A percentile compares a stretch with the other conserved stretches of the same genome.
These are phyloP conservation scores for Camellia japonica DNA, from an alignment of 148 eudicot species.

Conservation along the genomic window DNA sequence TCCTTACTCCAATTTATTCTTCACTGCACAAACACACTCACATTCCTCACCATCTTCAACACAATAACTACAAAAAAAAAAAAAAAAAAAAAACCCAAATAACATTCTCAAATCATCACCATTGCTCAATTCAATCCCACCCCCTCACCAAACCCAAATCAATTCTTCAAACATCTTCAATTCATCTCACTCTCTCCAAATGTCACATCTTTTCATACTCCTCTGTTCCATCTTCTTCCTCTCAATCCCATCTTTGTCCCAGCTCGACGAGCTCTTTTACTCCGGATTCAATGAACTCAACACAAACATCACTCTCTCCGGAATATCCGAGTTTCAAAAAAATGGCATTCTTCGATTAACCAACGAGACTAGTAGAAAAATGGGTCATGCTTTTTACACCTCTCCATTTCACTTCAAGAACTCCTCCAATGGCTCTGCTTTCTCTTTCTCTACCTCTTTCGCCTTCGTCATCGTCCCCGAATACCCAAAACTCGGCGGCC, in stretches of 20 bases:
- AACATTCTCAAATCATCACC: no score
- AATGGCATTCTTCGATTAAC: conserved; percentile 38
- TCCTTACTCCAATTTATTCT: no score
- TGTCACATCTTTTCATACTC: conserved; percentile 11
- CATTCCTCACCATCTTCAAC: no score
- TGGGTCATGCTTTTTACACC: conserved; percentile 43
- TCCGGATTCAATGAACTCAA: neutral
- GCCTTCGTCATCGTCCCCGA: conserved; percentile 39
- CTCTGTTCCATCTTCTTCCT: conserved; percentile 5
- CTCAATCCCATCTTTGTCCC: conserved; percentile 15
- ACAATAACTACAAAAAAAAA: no score
- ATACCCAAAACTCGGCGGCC: conserved; percentile 47
- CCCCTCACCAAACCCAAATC: no score
- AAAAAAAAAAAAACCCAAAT: no score
- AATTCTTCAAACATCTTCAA: no score
- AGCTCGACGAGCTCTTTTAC: conserved; percentile 15
- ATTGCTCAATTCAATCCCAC: no score
- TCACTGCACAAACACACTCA: no score
- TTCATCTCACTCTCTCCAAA: neutral
- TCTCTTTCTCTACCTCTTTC: conserved; percentile 47
- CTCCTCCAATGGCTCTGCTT: conserved; percentile 13
- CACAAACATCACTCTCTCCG: conserved; percentile 23
- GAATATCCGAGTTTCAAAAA: conserved; percentile 12
- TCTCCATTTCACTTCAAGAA: conserved; percentile 24
- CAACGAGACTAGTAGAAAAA: conserved; percentile 18